Evolutionary conservation across 805 yeast species (phyloP).

Genomic region (Cyberlindnera maritima): DNA sequence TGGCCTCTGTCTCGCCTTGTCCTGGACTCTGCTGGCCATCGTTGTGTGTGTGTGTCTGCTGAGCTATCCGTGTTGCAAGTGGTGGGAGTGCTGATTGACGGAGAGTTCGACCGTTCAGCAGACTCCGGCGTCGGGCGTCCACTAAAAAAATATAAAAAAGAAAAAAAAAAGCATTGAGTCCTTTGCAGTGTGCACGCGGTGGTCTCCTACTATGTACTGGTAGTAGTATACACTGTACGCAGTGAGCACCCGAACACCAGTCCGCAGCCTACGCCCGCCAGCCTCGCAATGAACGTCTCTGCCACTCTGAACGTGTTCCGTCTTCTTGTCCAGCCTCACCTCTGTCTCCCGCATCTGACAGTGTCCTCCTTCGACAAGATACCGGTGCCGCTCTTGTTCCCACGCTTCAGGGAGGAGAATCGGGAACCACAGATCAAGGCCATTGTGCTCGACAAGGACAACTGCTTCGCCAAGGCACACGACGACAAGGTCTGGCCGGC

Average conservation of each 20-base stretch:
- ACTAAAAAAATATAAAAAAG: no score
- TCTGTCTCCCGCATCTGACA: constrained; percentile 63
- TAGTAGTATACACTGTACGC: no score
- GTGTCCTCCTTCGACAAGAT: constrained; percentile 58
- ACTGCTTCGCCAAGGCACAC: constrained; percentile 87
- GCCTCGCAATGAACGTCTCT: constrained; percentile 58
- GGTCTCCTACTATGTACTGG: no score
- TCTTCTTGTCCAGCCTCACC: constrained; percentile 57
- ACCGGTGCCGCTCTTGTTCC: constrained; percentile 46
- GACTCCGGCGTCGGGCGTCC: no score
- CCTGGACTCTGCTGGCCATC: constrained; percentile 9
- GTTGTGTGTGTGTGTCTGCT: no score
- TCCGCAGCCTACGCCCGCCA: no score
- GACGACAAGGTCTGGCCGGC: constrained; percentile 78
- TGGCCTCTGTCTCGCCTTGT: constrained; percentile 14
- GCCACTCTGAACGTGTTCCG: constrained; percentile 71
- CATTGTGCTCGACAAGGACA: constrained; percentile 89
- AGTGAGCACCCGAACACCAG: no score
- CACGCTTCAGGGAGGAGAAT: constrained; percentile 16
- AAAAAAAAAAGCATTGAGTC: no score
- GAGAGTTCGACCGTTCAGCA: no score
- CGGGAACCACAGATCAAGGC: constrained; percentile 51
- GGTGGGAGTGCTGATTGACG: no score
- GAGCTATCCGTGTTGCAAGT: no score
- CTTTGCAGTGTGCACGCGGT: no score